Base-by-base conservation (phyloP, 2,329 filamentous ascomycete genomes). In the Didymellaceae sp. region DNA sequence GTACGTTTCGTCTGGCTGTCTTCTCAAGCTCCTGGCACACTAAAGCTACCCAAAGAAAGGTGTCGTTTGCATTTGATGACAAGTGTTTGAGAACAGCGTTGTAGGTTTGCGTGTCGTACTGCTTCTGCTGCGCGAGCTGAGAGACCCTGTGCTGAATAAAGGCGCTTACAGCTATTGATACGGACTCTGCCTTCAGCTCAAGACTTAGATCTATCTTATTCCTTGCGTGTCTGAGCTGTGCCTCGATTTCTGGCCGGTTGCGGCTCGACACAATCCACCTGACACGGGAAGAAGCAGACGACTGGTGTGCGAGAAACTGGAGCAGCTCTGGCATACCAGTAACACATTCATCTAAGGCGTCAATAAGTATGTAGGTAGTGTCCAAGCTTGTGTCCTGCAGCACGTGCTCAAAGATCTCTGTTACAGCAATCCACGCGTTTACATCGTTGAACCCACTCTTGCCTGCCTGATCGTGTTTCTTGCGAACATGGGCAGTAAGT, bases 341-440 rank as follows among this genome's bases (percentile, higher is more conserved):
- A 4, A 18, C 28, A 17, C 55, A 59, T 25, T 61, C 53, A n/a
- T 61, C 58, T 9, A 61, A 45, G 6, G 58, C 53, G n/a, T 61
- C 48, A 10, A 61, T 38, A 10, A 61, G 11, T 13, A 61, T 24
- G 21, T 50, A 58, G 6, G 41, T 45, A 5, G 21, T 26, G 4
- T 16, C 18, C 18, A 1, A 49, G 35, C 10, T 60, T 2, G 54
- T 45, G 33, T 79, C 74, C 11, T 66, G 13, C 1, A 82, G 48
- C 9, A 82, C 76, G 4, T 57, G 53, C 0, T 13, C 52, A 0
- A 82, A 69, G 5, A 80, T 74, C 1, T 68, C 47, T 0, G 58
- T 20, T 20, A 61, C 14, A 9, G 31, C 40, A 10, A 46, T 13
- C 55, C 50, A 57, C 7, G 54, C 51, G 28, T 59, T 57, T 16